Conservation (phyloP, 192 early-diverging fungal genomes). For the Backusella mclennaniae region DNA sequence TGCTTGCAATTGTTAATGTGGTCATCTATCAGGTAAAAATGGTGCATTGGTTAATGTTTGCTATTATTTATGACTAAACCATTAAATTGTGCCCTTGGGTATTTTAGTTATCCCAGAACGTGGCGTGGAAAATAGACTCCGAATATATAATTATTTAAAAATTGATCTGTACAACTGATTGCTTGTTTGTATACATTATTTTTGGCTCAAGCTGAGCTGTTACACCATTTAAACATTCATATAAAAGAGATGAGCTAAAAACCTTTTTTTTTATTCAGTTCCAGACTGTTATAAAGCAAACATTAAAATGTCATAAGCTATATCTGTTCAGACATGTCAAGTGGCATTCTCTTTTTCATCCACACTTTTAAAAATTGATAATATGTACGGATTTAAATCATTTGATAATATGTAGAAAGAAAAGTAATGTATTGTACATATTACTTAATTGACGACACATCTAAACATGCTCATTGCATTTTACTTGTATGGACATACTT, state of each 20-base stretch:
- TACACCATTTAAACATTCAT: background rate
- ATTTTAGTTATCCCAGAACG: slow-evolving; percentile 7
- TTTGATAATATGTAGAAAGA: too few species aligned
- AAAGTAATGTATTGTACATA: too few species aligned
- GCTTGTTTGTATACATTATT: too few species aligned
- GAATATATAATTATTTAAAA: background rate
- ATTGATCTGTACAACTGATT: background rate
- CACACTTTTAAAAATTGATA: too few species aligned
- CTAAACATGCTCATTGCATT: too few species aligned
- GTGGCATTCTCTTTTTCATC: too few species aligned
- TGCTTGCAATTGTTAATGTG: background rate
- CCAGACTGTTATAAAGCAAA: background rate
- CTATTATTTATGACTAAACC: background rate
- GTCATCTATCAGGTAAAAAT: background rate
- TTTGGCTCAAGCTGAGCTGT: background rate
- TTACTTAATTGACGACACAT: too few species aligned
- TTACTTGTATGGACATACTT: too few species aligned
- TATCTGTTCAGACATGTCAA: too few species aligned
- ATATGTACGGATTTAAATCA: too few species aligned
- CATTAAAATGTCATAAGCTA: too few species aligned
- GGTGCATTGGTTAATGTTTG: background rate
- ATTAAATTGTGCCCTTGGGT: background rate
- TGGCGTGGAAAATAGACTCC: background rate
- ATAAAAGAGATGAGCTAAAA: background rate
- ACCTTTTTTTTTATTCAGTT: background rate